phyloP scores from a whole-genome alignment of 2,329 filamentous ascomycete species.

The Dryadomyces quercivorus region DNA sequence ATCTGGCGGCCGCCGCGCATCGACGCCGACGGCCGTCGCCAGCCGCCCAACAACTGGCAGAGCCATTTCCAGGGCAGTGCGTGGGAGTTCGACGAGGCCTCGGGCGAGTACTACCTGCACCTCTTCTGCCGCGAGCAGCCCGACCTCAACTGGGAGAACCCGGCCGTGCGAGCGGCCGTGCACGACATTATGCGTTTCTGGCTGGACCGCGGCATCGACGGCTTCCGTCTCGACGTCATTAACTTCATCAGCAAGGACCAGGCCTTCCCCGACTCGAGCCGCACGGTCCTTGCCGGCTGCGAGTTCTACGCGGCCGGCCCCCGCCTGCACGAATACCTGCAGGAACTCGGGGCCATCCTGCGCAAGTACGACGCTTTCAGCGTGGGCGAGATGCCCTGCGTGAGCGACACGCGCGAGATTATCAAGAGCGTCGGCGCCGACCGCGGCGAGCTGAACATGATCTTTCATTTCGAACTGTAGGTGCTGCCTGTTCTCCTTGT shows the following conservation, averaged over 20 bases:
- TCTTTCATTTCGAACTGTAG: slow-evolving; percentile 7
- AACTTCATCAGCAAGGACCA: slow-evolving; percentile 57
- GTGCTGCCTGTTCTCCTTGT: not conserved
- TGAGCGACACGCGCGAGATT: slow-evolving; percentile 5
- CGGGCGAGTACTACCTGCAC: slow-evolving; percentile 63
- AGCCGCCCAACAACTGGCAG: slow-evolving; percentile 65
- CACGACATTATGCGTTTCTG: slow-evolving; percentile 67
- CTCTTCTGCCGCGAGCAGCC: slow-evolving; percentile 52
- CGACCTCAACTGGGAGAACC: slow-evolving; percentile 74
- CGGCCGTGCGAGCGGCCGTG: slow-evolving; percentile 52
- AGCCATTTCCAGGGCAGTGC: slow-evolving; percentile 47
- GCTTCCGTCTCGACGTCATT: slow-evolving; percentile 62
- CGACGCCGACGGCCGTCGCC: slow-evolving; percentile 43
- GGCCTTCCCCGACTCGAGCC: slow-evolving; percentile 36
- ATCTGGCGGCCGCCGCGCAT: slow-evolving; percentile 23
- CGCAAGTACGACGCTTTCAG: slow-evolving; percentile 56
- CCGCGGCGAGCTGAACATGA: slow-evolving; percentile 6
- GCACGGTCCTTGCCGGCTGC: slow-evolving; percentile 25
- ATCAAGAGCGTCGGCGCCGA: slow-evolving; percentile 2
- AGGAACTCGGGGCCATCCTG: slow-evolving; percentile 54
- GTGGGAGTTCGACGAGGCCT: slow-evolving; percentile 59
- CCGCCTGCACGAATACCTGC: slow-evolving; percentile 50
- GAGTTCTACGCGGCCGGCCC: slow-evolving; percentile 37
- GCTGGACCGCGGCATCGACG: slow-evolving; percentile 59
- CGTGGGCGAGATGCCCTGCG: slow-evolving; percentile 41